A percentile compares a stretch with the other conserved stretches of the same genome.
phyloP scores from a whole-genome alignment of 768 basidiomycete genomes.

The Tricholoma saponaceum region DNA sequence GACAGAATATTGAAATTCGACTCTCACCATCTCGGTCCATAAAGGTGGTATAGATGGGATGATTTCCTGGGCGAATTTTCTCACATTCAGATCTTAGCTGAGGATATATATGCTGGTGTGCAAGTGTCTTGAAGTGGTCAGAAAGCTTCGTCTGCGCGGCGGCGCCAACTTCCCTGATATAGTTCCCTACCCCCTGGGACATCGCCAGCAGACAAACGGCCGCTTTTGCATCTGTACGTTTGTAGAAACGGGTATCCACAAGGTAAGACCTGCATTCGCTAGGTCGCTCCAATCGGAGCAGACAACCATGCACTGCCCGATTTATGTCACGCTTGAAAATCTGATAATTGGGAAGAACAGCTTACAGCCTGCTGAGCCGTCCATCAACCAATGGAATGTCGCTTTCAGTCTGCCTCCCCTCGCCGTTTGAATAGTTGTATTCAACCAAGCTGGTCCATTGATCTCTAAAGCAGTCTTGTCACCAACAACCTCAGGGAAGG shows the following conservation, averaged over 20 bases:
- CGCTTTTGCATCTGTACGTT: slow-evolving; percentile 62
- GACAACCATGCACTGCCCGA: slow-evolving; percentile 52
- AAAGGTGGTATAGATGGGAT: slow-evolving; percentile 35
- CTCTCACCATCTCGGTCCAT: slow-evolving; percentile 50
- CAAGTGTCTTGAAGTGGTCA: slow-evolving; percentile 38
- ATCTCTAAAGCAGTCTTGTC: slow-evolving; percentile 44
- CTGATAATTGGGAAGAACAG: slow-evolving; percentile 5
- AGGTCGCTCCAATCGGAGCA: slow-evolving; percentile 55
- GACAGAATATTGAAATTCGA: neutral
- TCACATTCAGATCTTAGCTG: slow-evolving; percentile 40
- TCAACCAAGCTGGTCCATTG: slow-evolving; percentile 52
- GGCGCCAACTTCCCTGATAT: slow-evolving; percentile 43
- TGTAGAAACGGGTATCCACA: slow-evolving; percentile 59
- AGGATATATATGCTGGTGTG: slow-evolving; percentile 42
- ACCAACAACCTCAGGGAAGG: slow-evolving; percentile 52
- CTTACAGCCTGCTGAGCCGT: slow-evolving; percentile 42
- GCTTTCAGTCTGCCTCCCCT: slow-evolving; percentile 43
- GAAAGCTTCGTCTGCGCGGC: slow-evolving; percentile 45
- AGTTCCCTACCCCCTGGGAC: slow-evolving; percentile 54
- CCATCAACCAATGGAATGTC: slow-evolving; percentile 38
- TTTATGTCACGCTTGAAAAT: slow-evolving; percentile 4
- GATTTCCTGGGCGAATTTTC: slow-evolving; percentile 34
- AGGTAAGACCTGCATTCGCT: slow-evolving; percentile 52
- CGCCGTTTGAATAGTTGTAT: slow-evolving; percentile 44
- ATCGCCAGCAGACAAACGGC: slow-evolving; percentile 66